A percentile compares a stretch with the other conserved stretches of the same genome.
These are phyloP conservation scores for Stereocaulon alpinum DNA, from an alignment of 495 filamentous ascomycete genomes.

Conservation along the genomic window DNA sequence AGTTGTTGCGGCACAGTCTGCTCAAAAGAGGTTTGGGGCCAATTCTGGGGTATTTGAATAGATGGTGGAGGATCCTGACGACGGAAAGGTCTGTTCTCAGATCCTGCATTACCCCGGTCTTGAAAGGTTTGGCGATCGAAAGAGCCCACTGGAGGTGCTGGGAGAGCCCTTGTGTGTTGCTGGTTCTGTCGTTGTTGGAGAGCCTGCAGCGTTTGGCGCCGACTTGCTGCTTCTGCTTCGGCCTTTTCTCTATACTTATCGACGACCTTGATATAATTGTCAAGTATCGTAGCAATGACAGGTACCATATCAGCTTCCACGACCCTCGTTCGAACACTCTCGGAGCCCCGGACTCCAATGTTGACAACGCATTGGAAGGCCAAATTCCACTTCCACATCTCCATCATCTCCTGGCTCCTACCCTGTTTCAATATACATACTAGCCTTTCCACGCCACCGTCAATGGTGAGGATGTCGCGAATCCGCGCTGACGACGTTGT, in stretches of 20 bases:
- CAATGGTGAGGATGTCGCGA: constrained; percentile 91
- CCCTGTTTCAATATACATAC: constrained; percentile 97
- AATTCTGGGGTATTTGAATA: constrained; percentile 62
- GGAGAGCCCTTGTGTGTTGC: constrained; percentile 29
- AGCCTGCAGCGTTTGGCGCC: constrained; percentile 27
- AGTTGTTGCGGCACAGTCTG: constrained; percentile 26
- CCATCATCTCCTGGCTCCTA: constrained; percentile 93
- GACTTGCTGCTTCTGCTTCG: constrained; percentile 55
- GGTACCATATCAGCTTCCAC: constrained; percentile 99
- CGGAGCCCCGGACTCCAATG: constrained; percentile 92
- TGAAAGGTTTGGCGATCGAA: constrained; percentile 27
- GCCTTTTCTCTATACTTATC: constrained; percentile 81
- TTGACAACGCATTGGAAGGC: constrained; percentile 98
- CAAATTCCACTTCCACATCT: constrained; percentile 99
- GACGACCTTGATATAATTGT: constrained; percentile 95
- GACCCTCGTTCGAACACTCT: constrained; percentile 83
- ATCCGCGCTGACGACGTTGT: constrained; percentile 98
- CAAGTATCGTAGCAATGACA: constrained; percentile 96
- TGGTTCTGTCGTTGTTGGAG: constrained; percentile 31
- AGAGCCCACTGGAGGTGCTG: constrained; percentile 13
- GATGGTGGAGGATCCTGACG: constrained; percentile 60
- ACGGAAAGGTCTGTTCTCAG: constrained; percentile 43
- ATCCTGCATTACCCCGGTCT: constrained; percentile 29
- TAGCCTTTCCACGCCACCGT: constrained; percentile 91
- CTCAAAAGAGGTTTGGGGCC: constrained; percentile 35